Base-by-base conservation (phyloP, 2,329 filamentous ascomycete genomes). In the Talaromyces sp. region DNA sequence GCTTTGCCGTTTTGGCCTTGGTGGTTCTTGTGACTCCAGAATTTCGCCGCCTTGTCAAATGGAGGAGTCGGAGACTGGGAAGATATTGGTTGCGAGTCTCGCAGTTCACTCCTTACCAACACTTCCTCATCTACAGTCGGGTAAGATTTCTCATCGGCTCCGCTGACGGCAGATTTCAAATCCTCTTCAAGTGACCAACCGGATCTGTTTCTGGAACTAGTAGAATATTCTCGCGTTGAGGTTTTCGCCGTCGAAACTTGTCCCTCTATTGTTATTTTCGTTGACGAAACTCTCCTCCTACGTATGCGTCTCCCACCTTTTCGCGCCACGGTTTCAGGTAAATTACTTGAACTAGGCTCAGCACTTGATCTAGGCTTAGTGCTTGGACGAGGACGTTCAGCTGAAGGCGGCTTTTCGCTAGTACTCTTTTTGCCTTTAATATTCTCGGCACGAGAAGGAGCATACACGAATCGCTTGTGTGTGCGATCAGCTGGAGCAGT, bases 1-100 rank as follows among this genome's bases (percentile, higher is more conserved):
- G 81, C 82, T 47, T 84, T 72, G 17, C 79, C 75, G 2, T 77
- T 54, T 63, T 51, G 82, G 74, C 4, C 82, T 59, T 71, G 83
- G 10, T 85, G 82, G 71, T 70, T 59, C 19, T 55, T 69, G 47
- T 75, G 71, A 57, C 66, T 73, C 73, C 73, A 76, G 58, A 70
- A 74, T 28, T 69, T 62, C 7, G 68, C 65, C 4, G 39, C 47
- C 8, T 42, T 22, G 19, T 36, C 47, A 33, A 39, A 15, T 3
- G 8, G 19, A 30, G 13, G 15, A 30, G 42, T 32, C 25, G 54
- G 47, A 22, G 55, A 10, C 32, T 58, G 36, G 7, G 36, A 39
- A 22, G 44, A 13, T 47, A 22, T 25, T 19, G 44, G 9, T 47
- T 47, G 19, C n/a, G 42, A 11, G 17, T 22, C 17, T 44, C 15